A percentile compares a stretch with the other conserved stretches of the same genome.
These are phyloP conservation scores for Tetradesmus lagerheimii DNA, from an alignment of 139 green algal genomes.

Conservation along the genomic window DNA sequence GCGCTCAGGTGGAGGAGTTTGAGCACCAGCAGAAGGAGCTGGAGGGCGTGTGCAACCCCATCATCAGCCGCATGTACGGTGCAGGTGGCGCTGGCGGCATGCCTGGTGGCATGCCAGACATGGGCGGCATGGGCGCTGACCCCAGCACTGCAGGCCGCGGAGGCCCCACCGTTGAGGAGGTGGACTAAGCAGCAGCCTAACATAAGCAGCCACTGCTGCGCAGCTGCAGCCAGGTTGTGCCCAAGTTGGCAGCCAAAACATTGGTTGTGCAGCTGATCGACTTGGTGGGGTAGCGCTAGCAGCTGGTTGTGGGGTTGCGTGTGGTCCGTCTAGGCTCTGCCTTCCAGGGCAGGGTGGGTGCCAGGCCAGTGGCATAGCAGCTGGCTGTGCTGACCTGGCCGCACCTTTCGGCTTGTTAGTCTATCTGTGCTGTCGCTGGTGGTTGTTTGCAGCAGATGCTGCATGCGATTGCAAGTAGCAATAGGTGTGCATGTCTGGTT, in stretches of 20 bases:
- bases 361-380: not conserved
- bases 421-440: not conserved
- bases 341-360: not conserved
- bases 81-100: constrained; percentile 55
- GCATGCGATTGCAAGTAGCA: not conserved
- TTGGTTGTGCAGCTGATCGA: not conserved
- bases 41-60: constrained; percentile 93
- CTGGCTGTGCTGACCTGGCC: not conserved
- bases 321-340: not conserved
- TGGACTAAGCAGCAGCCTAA: constrained; percentile 60
- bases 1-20: constrained; percentile 89
- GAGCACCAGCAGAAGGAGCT: constrained; percentile 99
- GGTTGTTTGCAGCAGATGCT: not conserved
- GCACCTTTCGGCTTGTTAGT: not conserved
- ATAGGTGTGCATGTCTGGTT: not conserved
- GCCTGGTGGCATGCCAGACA: constrained; percentile 60
- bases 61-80: constrained; percentile 89
- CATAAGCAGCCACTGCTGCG: not conserved
- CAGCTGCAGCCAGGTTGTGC: not conserved
- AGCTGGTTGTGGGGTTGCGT: not conserved
- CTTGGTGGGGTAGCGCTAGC: not conserved
- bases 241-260: not conserved
- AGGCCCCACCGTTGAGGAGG: constrained; percentile 76
- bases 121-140: constrained; percentile 45
- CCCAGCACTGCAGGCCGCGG: constrained; percentile 19